phyloP scores from a whole-genome alignment of 768 basidiomycete genomes.

The Calvatia gigantea region DNA sequence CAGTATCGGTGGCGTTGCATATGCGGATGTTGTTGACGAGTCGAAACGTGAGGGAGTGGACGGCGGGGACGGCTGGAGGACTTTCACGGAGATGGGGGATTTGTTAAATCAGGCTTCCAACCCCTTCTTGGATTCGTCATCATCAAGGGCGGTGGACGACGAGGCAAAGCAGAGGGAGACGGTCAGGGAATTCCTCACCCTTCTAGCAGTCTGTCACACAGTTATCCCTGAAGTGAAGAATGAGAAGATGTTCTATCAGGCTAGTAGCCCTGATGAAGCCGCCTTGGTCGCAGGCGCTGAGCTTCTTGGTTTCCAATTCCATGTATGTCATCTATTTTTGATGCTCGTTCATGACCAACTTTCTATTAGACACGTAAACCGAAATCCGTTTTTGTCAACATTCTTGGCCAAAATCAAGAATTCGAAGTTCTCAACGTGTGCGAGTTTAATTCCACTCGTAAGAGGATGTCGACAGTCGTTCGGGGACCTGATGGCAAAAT shows the following conservation, averaged over 20 bases:
- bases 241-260: conserved; percentile 92
- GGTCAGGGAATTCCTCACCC: conserved; percentile 68
- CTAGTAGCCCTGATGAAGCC: conserved; percentile 97
- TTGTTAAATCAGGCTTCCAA: conserved; percentile 50
- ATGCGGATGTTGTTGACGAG: conserved; percentile 91
- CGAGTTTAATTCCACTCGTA: conserved; percentile 98
- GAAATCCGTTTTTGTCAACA: conserved; percentile 87
- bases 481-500: conserved; percentile 86
- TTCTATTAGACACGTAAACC: conserved; percentile 83
- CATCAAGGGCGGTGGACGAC: conserved; percentile 26
- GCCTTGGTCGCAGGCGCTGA: conserved; percentile 95
- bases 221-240: conserved; percentile 92
- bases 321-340: conserved; percentile 51
- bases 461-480: conserved; percentile 96
- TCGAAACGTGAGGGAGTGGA: conserved; percentile 63
- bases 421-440: conserved; percentile 94
- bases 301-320: conserved; percentile 87
- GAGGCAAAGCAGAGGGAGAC: conserved; percentile 42
- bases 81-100: conserved; percentile 70
- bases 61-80: conserved; percentile 65
- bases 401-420: conserved; percentile 69
- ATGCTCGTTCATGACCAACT: not conserved
- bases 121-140: conserved; percentile 54
- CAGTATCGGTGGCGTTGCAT: conserved; percentile 83
- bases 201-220: conserved; percentile 95